A percentile compares a stretch with the other conserved stretches of the same genome.
Conservation (phyloP, 768 basidiomycete genomes). For the Chiua virens region DNA sequence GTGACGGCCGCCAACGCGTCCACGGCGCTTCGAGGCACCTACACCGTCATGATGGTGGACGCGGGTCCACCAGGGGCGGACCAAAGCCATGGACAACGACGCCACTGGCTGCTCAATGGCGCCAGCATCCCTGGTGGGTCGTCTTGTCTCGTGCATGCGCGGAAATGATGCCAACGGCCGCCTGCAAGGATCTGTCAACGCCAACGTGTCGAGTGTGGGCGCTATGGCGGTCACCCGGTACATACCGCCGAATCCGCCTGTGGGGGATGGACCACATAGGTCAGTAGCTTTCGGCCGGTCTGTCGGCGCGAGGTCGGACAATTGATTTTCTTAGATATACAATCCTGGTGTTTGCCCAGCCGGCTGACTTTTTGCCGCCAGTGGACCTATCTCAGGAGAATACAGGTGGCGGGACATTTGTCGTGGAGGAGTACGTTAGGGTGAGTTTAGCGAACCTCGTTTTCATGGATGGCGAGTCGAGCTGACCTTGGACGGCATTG, state of each 20-base stretch:
- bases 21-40: conserved; percentile 46
- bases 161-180: neutral
- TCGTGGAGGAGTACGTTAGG: conserved; percentile 57
- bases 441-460: conserved; percentile 30
- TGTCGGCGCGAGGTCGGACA: neutral
- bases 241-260: conserved; percentile 67
- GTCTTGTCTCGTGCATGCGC: neutral
- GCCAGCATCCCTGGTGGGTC: conserved; percentile 48
- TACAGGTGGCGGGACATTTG: conserved; percentile 53
- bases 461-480: neutral
- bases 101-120: conserved; percentile 81
- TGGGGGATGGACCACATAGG: conserved; percentile 76
- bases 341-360: conserved; percentile 64
- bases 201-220: conserved; percentile 42
- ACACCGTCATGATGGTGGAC: conserved; percentile 75
- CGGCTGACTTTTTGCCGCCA: conserved; percentile 60
- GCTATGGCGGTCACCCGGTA: conserved; percentile 60
- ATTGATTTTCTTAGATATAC: conserved; percentile 52
- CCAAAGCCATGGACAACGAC: conserved; percentile 56
- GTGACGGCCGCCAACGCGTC: conserved; percentile 52
- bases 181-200: conserved; percentile 21
- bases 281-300: conserved; percentile 25
- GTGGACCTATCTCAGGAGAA: conserved; percentile 49
- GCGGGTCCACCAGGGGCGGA: conserved; percentile 66
- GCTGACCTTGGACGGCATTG: neutral